phyloP scores from a whole-genome alignment of 192 early-diverging fungal genomes.

The Bifiguratus adelaidae region DNA sequence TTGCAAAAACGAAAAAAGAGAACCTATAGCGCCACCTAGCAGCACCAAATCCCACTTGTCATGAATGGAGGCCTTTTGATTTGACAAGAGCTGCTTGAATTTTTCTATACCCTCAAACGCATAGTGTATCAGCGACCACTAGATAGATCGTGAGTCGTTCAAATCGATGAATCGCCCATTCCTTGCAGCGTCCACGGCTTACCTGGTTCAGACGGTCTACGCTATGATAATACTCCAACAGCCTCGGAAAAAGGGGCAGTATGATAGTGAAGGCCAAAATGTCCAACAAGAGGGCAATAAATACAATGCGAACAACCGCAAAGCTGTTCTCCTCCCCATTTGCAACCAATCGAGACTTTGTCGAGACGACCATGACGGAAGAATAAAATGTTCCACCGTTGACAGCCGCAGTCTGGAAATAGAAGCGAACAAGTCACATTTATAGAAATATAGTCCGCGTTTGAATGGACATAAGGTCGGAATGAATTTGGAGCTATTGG shows the following conservation, averaged over 20 bases:
- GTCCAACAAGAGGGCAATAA: constrained; percentile 84
- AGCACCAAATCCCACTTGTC: constrained; percentile 66
- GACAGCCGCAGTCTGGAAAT: too few relatives aligned
- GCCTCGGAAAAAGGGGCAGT: constrained; percentile 84
- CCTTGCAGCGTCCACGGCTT: not conserved
- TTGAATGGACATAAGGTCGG: too few relatives aligned
- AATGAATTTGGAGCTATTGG: constrained; percentile 20
- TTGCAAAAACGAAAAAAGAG: constrained; percentile 90
- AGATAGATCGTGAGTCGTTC: too few relatives aligned
- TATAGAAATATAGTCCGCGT: too few relatives aligned
- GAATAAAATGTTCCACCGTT: too few relatives aligned
- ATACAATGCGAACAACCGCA: constrained; percentile 59
- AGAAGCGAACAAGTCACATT: too few relatives aligned
- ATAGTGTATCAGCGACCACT: constrained; percentile 8
- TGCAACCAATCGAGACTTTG: too few relatives aligned
- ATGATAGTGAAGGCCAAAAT: constrained; percentile 98
- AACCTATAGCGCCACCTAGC: constrained; percentile 85
- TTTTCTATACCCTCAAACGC: constrained; percentile 11
- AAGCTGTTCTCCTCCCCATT: too few relatives aligned
- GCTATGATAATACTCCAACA: constrained; percentile 78
- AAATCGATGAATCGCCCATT: too few relatives aligned
- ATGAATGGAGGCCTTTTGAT: not conserved
- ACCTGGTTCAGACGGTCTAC: constrained; percentile 52
- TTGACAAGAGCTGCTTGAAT: constrained; percentile 16
- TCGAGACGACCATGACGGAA: too few relatives aligned